These are phyloP conservation scores for Ceriops decandra DNA, from an alignment of 345 rosid species.

Conservation along the genomic window DNA sequence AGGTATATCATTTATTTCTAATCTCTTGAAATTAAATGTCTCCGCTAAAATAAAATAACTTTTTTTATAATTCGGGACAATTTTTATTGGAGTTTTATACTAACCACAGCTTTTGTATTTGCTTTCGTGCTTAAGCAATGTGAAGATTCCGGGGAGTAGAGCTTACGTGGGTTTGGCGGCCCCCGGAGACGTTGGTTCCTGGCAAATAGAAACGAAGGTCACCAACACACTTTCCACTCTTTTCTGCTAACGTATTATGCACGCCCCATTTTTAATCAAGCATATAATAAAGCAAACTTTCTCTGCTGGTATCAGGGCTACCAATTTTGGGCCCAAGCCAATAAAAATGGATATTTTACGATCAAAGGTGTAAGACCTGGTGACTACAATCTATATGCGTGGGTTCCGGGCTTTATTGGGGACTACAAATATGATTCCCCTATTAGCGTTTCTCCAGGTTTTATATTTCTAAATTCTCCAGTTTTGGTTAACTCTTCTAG, in stretches of 20 bases:
- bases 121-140: slow-evolving; percentile 43
- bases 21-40: too few relatives aligned
- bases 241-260: neutral
- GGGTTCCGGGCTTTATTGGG: slow-evolving; percentile 81
- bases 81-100: too few relatives aligned
- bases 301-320: slow-evolving; percentile 40
- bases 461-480: neutral
- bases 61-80: neutral
- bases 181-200: slow-evolving; percentile 74
- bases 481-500: too few relatives aligned
- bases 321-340: slow-evolving; percentile 77
- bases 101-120: neutral
- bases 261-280: too few relatives aligned
- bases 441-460: slow-evolving; percentile 53
- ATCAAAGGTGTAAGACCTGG: slow-evolving; percentile 48
- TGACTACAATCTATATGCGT: slow-evolving; percentile 65
- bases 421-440: slow-evolving; percentile 48
- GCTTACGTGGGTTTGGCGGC: slow-evolving; percentile 75
- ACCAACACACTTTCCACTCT: neutral
- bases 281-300: neutral
- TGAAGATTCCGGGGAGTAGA: slow-evolving; percentile 39
- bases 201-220: slow-evolving; percentile 85
- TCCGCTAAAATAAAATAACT: too few relatives aligned
- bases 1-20: slow-evolving; percentile 22
- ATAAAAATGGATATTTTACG: slow-evolving; percentile 52